Conservation (phyloP, 129 eudicot genomes). For the sunflower (Helianthus annuus) region HanXRQr2.0-SUNRISE NC_035433.2:83515601-83516100, state of each 20-base stretch:
- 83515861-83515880: neutral
- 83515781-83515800: constrained; percentile 95
- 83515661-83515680: neutral
- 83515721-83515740: constrained; percentile 71
- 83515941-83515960: too few relatives aligned
- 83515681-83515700: too few relatives aligned
- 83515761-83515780: constrained; percentile 71
- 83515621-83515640: constrained; percentile 36
- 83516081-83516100: neutral
- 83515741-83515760: constrained; percentile 93
- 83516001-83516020: too few relatives aligned
- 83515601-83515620: constrained; percentile 70
- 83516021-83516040: too few relatives aligned
- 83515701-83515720: constrained; percentile 57
- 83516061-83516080: too few relatives aligned
- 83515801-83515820: constrained; percentile 99
- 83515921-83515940: too few relatives aligned
- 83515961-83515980: too few relatives aligned
- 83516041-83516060: too few relatives aligned
- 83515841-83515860: neutral
- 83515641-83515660: neutral
- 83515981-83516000: too few relatives aligned
- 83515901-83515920: neutral
- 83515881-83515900: neutral
- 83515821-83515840: constrained; percentile 78